Evolutionary conservation across 1,284 basidiomycete genomes (phyloP).

Genomic region (Irpex lacteus): DNA sequence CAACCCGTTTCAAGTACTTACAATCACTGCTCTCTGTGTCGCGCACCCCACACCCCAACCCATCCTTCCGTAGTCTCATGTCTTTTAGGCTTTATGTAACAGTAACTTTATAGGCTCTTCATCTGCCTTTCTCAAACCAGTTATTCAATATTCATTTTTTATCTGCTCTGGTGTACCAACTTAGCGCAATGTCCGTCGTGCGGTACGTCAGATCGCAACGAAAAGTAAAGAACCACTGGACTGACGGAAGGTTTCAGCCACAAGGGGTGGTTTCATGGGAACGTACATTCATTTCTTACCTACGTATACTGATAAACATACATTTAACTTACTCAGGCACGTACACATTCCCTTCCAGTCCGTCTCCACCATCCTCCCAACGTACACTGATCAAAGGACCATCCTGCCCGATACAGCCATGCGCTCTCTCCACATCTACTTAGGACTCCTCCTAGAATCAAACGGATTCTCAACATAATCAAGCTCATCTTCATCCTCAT

Average conservation of each 20-base stretch:
- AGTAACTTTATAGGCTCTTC: neutral
- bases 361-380: neutral
- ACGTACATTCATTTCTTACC: neutral
- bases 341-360: neutral
- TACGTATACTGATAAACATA: neutral
- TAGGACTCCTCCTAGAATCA: slow-evolving; percentile 37
- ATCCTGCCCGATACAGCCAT: too few relatives aligned
- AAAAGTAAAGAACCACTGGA: too few relatives aligned
- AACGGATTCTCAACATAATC: slow-evolving; percentile 72
- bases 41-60: neutral
- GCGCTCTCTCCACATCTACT: neutral
- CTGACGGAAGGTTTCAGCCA: too few relatives aligned
- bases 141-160: too few relatives aligned
- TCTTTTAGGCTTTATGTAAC: neutral
- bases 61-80: neutral
- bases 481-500: slow-evolving; percentile 48
- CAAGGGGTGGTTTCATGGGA: neutral
- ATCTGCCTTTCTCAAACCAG: neutral
- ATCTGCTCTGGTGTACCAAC: too few relatives aligned
- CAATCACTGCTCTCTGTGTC: neutral
- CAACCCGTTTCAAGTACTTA: neutral
- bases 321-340: neutral
- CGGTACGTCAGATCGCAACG: too few relatives aligned
- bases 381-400: too few relatives aligned
- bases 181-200: too few relatives aligned